Evolutionary conservation across 495 filamentous ascomycete genomes (phyloP), one percentile per base, ranked within the genome.

Genomic region (Xylaria castorea): DNA sequence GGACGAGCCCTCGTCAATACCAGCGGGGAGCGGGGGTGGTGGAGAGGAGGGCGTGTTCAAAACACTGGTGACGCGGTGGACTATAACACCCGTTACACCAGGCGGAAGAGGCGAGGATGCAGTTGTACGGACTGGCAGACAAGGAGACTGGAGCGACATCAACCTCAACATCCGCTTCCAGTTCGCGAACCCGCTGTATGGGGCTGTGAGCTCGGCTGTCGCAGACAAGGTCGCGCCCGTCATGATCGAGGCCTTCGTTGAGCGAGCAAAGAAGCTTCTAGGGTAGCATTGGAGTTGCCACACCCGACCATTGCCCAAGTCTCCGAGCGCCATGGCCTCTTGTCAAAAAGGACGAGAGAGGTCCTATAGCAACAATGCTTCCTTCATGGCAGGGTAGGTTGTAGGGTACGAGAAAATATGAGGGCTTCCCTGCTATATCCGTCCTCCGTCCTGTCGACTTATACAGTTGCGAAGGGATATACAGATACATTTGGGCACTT

Each of bases 201-300:
- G 88, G 69, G 89, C 90, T 30, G 81, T 97, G 75, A 95, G 94
- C 81, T 84, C 89, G 65, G 91, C 91, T 34, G 88, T 95, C 57
- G 93, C 92, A 76, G 93, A 92, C 53, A 93, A 92, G 82, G 91
- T 97, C 76, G 95, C 92, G 32, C 88, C 87, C 14, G 84, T 92
- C 65, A 96, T 99, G 95, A 91, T 99, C 76, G 89, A 92, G 83
- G 96, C 96, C 38, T 99, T 98, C 87, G 94, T 97, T 85, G 87
- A 87, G 84, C 85, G 93, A 78, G 92, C 93, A 51, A 83, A 85
- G 82, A 84, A 72, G 40, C 27, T 66, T 11, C 55, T 75, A 27
- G 74, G 71, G 63, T 78, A 65, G 48, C 25, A 25, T 30, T 22
- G n/a, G 30, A 50, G 18, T 30, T 66, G 16, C 16, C 42, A 40